A percentile compares a stretch with the other conserved stretches of the same genome.
These are phyloP conservation scores for Chaetomium cochliodes DNA, from an alignment of 495 filamentous ascomycete genomes.

Conservation along the genomic window DNA sequence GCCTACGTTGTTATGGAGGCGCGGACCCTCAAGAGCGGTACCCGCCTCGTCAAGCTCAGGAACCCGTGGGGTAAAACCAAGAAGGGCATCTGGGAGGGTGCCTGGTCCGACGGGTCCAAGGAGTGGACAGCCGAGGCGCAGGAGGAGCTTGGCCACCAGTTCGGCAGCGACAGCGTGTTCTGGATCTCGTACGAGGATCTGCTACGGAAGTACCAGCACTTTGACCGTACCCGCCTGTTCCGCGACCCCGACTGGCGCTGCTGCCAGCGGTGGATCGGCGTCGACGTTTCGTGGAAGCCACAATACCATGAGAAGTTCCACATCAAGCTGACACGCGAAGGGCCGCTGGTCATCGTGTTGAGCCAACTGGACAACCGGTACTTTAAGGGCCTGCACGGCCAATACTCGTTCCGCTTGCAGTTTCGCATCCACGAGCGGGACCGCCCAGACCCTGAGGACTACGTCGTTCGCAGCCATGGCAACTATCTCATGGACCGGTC, in stretches of 20 bases:
- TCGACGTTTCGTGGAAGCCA: conserved; percentile 83
- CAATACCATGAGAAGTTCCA: conserved; percentile 88
- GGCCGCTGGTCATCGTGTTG: conserved; percentile 77
- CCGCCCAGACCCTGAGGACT: conserved; percentile 76
- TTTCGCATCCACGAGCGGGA: conserved; percentile 72
- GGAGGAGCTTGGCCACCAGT: conserved; percentile 75
- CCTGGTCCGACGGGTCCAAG: conserved; percentile 90
- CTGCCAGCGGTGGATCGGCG: conserved; percentile 81
- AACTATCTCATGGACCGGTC: conserved; percentile 60
- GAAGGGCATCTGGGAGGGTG: conserved; percentile 75
- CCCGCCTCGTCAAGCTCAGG: conserved; percentile 48
- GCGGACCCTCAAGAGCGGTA: conserved; percentile 49
- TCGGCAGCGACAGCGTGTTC: conserved; percentile 83
- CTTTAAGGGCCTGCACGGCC: conserved; percentile 77
- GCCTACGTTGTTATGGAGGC: conserved; percentile 91
- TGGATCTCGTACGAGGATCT: conserved; percentile 78
- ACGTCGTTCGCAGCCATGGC: conserved; percentile 80
- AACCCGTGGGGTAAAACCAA: conserved; percentile 81
- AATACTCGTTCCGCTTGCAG: conserved; percentile 79
- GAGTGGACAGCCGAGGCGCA: conserved; percentile 92
- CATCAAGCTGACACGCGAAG: conserved; percentile 66
- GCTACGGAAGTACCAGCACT: conserved; percentile 76
- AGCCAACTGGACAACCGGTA: conserved; percentile 86
- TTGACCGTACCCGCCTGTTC: conserved; percentile 89
- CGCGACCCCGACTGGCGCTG: conserved; percentile 74